Evolutionary conservation across 2,329 filamentous ascomycete genomes (phyloP), one percentile per base, ranked within the genome.

Genomic region (Ceratocystis harringtonii): DNA sequence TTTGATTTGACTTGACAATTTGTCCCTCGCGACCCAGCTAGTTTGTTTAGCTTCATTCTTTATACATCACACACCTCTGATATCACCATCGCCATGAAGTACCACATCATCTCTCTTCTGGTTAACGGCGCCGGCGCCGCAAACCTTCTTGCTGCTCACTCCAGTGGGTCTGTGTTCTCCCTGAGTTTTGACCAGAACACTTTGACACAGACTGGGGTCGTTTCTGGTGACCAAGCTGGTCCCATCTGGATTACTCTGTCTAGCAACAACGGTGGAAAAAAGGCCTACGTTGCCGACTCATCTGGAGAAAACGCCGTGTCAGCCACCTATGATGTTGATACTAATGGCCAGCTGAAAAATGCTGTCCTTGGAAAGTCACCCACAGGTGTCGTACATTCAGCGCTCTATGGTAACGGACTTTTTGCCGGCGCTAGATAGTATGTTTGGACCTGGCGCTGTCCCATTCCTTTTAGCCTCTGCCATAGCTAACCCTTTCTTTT

Each of bases 391-490:
- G 74, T 79, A 3, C 75, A 78, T 67, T 76, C 76, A 48, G 71
- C 71, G 0, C 69, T 78, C 4, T 80, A 76, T 63, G 76, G 76
- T 12, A 72, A 72, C 61, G 69, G 74, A 3, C 79, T 77, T 70
- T 72, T 79, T 63, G 77, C 76, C 1, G 73, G 75, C 3, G 74
- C 77, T 1, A 73, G 78, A 69, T 80, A 79, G 78, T 79, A 72
- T 68, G 74, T 69, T n/a, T 17, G 5, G 28, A 17, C 10, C 22
- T 19, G n/a, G 12, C 2, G 41, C 7, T 10, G 62, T 10, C 15
- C 8, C 25, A 28, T 60, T 17, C 5, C 8, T 10, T 28, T 15
- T 22, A 25, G 22, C 10, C 22, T 45, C 8, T 22, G n/a, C 32
- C 28, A 61, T 41, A 17, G 57, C 41, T 52, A 1, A 32, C 32